Conservation (phyloP, 768 basidiomycete species). For the Amanita thiersii region DNA sequence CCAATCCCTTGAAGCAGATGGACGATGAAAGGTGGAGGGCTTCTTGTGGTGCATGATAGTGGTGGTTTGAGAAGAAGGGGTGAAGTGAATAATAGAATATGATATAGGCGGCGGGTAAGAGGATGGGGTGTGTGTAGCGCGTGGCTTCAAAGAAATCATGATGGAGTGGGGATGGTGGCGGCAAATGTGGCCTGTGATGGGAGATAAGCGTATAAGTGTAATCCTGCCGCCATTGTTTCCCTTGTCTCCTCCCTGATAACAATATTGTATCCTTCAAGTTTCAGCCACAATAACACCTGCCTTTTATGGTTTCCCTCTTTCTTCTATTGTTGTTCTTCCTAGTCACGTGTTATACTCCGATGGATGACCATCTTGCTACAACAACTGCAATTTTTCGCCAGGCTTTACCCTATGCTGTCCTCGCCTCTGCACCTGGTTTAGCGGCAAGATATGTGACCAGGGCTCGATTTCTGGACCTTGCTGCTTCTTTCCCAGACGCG, state of each 20-base stretch:
- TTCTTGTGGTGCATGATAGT: conserved; percentile 17
- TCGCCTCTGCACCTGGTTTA: conserved; percentile 44
- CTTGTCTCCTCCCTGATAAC: neutral
- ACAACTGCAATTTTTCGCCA: conserved; percentile 37
- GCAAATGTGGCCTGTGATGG: too few relatives aligned
- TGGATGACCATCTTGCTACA: conserved; percentile 12
- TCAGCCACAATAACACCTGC: conserved; percentile 13
- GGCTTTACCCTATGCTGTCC: conserved; percentile 39
- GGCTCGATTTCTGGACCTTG: conserved; percentile 18
- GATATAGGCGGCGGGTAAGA: conserved; percentile 17
- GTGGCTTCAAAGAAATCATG: conserved; percentile 24
- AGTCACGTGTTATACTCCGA: neutral
- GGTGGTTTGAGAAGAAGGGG: conserved; percentile 15
- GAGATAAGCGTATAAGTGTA: conserved; percentile 9
- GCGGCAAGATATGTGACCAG: conserved; percentile 55
- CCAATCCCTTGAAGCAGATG: conserved; percentile 44
- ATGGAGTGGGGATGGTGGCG: conserved; percentile 16
- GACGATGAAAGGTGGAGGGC: conserved; percentile 20
- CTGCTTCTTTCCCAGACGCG: conserved; percentile 16
- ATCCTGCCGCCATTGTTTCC: conserved; percentile 1
- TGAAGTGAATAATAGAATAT: conserved; percentile 15
- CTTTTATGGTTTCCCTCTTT: conserved; percentile 9
- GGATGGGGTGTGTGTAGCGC: conserved; percentile 18
- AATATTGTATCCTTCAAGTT: neutral
- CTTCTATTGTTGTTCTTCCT: neutral